Evolutionary conservation across 768 basidiomycete genomes (phyloP).

Genomic region (Amanita muscaria): DNA sequence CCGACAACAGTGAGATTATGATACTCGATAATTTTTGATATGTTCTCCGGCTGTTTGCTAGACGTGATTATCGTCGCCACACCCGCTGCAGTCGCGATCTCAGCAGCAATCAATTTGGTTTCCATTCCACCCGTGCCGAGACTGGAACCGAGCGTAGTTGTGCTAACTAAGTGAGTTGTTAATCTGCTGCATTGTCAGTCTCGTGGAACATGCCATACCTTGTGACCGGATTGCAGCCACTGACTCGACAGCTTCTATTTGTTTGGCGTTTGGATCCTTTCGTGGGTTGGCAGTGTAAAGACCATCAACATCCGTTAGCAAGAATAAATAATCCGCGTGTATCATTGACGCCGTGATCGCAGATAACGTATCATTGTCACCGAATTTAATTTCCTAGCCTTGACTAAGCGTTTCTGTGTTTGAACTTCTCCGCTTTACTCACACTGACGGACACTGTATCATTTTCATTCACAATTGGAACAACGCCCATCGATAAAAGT

Average conservation of each 20-base stretch:
- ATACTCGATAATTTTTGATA: slow-evolving; percentile 78
- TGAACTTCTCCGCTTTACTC: slow-evolving; percentile 27
- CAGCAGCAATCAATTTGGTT: slow-evolving; percentile 96
- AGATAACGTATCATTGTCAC: slow-evolving; percentile 96
- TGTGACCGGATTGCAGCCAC: slow-evolving; percentile 71
- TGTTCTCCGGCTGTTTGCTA: slow-evolving; percentile 66
- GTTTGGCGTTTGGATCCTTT: slow-evolving; percentile 74
- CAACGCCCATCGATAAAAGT: slow-evolving; percentile 85
- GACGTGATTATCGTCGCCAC: slow-evolving; percentile 88
- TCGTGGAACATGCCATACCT: slow-evolving; percentile 38
- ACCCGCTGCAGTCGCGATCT: slow-evolving; percentile 92
- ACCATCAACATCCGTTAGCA: slow-evolving; percentile 94
- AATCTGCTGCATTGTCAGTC: not conserved
- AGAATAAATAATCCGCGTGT: slow-evolving; percentile 94
- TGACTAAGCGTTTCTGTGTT: not conserved
- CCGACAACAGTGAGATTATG: slow-evolving; percentile 28
- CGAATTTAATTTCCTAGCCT: slow-evolving; percentile 95
- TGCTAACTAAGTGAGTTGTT: slow-evolving; percentile 57
- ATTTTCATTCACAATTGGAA: slow-evolving; percentile 98
- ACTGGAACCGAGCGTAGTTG: slow-evolving; percentile 83
- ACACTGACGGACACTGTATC: slow-evolving; percentile 98
- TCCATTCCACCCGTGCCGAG: slow-evolving; percentile 99
- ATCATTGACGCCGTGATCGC: slow-evolving; percentile 98
- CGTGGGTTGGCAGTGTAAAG: slow-evolving; percentile 94
- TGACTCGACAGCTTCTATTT: slow-evolving; percentile 77